Evolutionary conservation across 2,329 filamentous ascomycete species (phyloP), one percentile per base, ranked within the genome.

Genomic region (Fusarium piperis): DNA sequence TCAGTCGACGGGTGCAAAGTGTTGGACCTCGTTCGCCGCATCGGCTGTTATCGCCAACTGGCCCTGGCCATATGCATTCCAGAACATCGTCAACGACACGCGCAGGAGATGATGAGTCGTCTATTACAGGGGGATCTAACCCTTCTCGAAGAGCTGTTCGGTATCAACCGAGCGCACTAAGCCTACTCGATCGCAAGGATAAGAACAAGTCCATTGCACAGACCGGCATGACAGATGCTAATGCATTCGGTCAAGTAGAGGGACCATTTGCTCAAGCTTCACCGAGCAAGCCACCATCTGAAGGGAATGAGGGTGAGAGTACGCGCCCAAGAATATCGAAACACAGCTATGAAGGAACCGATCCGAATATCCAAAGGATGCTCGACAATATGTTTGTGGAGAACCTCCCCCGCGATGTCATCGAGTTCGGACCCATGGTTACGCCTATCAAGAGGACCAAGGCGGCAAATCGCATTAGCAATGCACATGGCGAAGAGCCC

Each of bases 331-430:
- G 85, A 39, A 88, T 89, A 30, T 75, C 77, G 4, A 91, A 90
- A 41, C 95, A 98, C 81, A 94, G 93, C 3, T 98, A 99, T 78
- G 88, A 90, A 48, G 96, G 96, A 2, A 94, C 93, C 64, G 90
- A 93, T 67, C 90, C 91, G 5, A 90, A 83, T 74, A 89, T 93
- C 59, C 83, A 92, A 53, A 88, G 87, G 76, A 91, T 92, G 88
- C 81, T 99, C 5, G 94, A 98, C 78, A 90, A 92, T 6, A 94
- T 98, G 83, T 98, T 95, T 77, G 86, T 90, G 28, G 89, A 92
- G 66, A 91, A 91, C 71, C 92, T 90, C 71, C 89, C 90, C 11
- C 89, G 89, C 59, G 90, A 92, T 70, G 83, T 91, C 51, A 81
- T 86, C 46, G 89, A 92, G 75, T 92, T 98, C 79, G 96, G 96